Base-by-base conservation (phyloP, 2,329 filamentous ascomycete genomes). In the Amauroascus verrucosus region DNA sequence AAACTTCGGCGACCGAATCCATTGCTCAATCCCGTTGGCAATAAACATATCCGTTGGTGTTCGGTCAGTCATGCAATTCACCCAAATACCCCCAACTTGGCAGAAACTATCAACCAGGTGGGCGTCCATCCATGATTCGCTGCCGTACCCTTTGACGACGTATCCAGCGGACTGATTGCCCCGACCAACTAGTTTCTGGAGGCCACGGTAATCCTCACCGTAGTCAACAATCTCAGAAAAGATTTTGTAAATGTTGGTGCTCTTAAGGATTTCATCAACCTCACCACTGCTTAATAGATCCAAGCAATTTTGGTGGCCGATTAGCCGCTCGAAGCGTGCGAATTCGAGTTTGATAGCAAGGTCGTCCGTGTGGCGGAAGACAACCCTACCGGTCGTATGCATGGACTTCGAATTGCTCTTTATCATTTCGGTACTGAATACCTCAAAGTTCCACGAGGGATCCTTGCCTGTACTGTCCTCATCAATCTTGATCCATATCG, bases 141-240 rank as follows among this genome's bases (percentile, higher is more conserved):
- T 16, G 20, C 32, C 46, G 38, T 47, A 53, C 28, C 45, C 40
- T 14, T 40, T 53, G n/a, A 53, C 51, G 2, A 53, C 43, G 9
- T 35, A 37, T 14, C 51, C 51, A 30, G 51, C 51, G 9, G 51
- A 53, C 14, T 53, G 33, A n/a, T 53, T 47, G 24, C 43, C 51
- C 13, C 37, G 44, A 16, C 51, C 51, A 13, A 53, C 51, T n/a
- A 53, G 51, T 24, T 48, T 53, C 61, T 53, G 0, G 59, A 24
- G 20, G 72, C 69, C 4, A 73, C 53, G 53, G 30, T 54, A 54
- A 26, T 48, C 38, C 13, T 44, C 28, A 13, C 53, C 40, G 18
- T 54, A 54, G 40, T 54, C 53, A 51, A 22, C 71, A 69, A 1
- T 67, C 1, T 68, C 58, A 2, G 51, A 51, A n/a, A 60, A 45